Conservation (phyloP, 148 eudicot genomes). For the Talinum fruticosum region DNA sequence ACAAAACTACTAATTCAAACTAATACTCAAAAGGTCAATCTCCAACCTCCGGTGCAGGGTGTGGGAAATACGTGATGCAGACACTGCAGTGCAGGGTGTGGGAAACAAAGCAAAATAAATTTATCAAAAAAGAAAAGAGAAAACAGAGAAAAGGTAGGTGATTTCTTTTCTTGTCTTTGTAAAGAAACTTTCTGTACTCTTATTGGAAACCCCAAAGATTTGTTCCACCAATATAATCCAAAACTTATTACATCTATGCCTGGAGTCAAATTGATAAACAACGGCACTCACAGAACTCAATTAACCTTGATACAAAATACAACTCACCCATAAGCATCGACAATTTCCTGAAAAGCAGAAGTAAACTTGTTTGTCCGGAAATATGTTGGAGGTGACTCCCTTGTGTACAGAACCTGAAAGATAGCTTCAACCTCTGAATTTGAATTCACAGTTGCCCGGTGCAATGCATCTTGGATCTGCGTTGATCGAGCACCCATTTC, state of each 20-base stretch:
- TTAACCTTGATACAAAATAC: constrained; percentile 1
- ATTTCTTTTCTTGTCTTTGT: background rate
- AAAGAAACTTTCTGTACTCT: background rate
- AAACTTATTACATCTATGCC: background rate
- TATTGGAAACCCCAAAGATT: background rate
- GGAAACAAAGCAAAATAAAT: background rate
- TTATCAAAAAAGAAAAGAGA: background rate
- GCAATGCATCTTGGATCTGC: constrained; percentile 90
- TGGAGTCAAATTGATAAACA: background rate
- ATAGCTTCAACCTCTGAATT: constrained; percentile 94
- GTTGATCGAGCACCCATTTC: constrained; percentile 21
- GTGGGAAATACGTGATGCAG: too few relatives aligned
- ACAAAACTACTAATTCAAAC: background rate
- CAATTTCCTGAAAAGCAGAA: constrained; percentile 77
- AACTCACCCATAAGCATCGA: constrained; percentile 97
- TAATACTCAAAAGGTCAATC: too few relatives aligned
- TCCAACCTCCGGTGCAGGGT: too few relatives aligned
- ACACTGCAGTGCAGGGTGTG: too few relatives aligned
- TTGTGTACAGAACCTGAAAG: constrained; percentile 77
- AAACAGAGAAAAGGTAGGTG: background rate
- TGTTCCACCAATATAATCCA: background rate
- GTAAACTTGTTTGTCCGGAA: constrained; percentile 88
- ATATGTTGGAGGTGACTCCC: constrained; percentile 90
- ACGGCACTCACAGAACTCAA: background rate
- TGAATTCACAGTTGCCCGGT: constrained; percentile 71